Percentiles rank a stretch among this genome's conserved stretches.
Evolutionary conservation across 305 asterid genomes (phyloP).

Genomic region (Plantago coronopus): DNA sequence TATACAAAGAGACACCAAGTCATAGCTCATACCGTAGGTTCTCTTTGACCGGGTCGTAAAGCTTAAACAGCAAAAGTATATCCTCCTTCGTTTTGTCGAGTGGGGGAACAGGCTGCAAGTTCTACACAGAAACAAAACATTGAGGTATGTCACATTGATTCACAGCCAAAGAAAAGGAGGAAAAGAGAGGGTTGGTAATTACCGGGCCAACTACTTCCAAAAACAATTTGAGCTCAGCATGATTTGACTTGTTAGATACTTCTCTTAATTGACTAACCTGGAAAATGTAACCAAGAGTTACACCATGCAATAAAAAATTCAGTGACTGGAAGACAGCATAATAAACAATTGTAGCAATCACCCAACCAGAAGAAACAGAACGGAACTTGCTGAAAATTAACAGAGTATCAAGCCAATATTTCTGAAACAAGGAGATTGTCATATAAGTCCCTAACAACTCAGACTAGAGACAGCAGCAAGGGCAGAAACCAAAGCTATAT

Average conservation of each 20-base stretch:
- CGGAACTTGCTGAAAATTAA: conserved; percentile 8
- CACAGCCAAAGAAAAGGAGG: conserved; percentile 17
- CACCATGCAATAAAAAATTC: background rate
- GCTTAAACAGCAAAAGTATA: conserved; percentile 68
- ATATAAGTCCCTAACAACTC: background rate
- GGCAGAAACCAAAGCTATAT: background rate
- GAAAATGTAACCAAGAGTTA: background rate
- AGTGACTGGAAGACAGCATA: background rate
- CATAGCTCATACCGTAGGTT: conserved; percentile 49
- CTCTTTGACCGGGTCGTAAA: conserved; percentile 71
- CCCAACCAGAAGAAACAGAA: conserved; percentile 8
- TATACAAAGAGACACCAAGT: background rate
- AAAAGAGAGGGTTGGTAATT: conserved; percentile 17
- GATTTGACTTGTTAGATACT: conserved; percentile 63
- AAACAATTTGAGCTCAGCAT: conserved; percentile 66
- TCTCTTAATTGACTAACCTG: conserved; percentile 85
- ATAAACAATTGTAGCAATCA: background rate
- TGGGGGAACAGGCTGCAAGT: conserved; percentile 54
- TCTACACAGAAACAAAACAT: conserved; percentile 31
- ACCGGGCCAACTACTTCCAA: conserved; percentile 73
- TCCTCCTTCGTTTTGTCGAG: conserved; percentile 64
- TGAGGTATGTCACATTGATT: background rate
- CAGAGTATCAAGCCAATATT: conserved; percentile 9
- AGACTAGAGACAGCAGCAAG: background rate
- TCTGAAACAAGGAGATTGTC: conserved; percentile 1